Percentiles rank a stretch among this genome's conserved stretches.
phyloP scores from a whole-genome alignment of 768 basidiomycete genomes.

The Boletus rufocinnamomeus region DNA sequence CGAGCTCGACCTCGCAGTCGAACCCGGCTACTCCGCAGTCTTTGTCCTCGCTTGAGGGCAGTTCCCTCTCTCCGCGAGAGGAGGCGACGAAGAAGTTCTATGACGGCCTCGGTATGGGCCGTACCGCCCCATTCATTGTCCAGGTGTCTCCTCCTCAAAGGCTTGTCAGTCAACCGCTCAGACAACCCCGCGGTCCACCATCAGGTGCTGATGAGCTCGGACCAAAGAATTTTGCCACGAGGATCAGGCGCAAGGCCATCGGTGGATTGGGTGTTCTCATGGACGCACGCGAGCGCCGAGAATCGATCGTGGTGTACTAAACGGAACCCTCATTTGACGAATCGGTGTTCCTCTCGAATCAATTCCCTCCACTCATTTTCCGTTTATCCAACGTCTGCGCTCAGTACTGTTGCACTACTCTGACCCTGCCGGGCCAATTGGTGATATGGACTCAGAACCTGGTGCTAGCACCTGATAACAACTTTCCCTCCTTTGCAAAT shows the following conservation, averaged over 20 bases:
- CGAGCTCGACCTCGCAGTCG: conserved; percentile 61
- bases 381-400: conserved; percentile 10
- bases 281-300: conserved; percentile 79
- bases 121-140: conserved; percentile 49
- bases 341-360: conserved; percentile 15
- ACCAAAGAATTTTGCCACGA: conserved; percentile 85
- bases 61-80: conserved; percentile 80
- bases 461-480: conserved; percentile 29
- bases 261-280: conserved; percentile 78
- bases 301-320: conserved; percentile 72
- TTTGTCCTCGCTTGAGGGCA: conserved; percentile 52
- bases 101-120: conserved; percentile 85
- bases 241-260: conserved; percentile 83
- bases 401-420: conserved; percentile 18
- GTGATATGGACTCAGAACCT: conserved; percentile 23
- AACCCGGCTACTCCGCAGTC: conserved; percentile 79
- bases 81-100: conserved; percentile 85
- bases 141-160: conserved; percentile 44
- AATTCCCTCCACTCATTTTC: conserved; percentile 25
- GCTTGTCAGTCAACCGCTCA: conserved; percentile 69
- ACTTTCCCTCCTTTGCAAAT: conserved; percentile 30
- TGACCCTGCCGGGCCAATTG: conserved; percentile 11
- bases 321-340: conserved; percentile 12
- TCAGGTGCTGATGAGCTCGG: conserved; percentile 84
- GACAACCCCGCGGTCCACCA: conserved; percentile 88